A percentile compares a stretch with the other conserved stretches of the same genome.
These are phyloP conservation scores for Hippophae rhamnoides DNA, from an alignment of 306 rosid genomes.

Conservation along the genomic window DNA sequence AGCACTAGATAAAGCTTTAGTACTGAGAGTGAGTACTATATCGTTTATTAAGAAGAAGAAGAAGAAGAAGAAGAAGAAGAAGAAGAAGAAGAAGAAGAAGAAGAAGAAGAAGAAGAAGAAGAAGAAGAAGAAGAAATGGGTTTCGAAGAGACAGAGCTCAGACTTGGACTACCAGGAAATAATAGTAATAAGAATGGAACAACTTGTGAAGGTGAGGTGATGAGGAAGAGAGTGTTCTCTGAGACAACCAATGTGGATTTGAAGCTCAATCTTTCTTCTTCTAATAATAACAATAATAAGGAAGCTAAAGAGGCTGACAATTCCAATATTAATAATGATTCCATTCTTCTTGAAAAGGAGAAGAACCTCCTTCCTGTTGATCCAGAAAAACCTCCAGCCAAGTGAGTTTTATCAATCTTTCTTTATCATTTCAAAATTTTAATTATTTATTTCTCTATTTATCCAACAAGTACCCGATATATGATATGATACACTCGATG, in stretches of 20 bases:
- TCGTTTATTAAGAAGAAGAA: constrained; percentile 3
- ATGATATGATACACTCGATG: no score
- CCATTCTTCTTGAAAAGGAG: constrained; percentile 25
- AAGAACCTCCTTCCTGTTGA: constrained; percentile 42
- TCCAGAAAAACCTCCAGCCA: constrained; percentile 72
- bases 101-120: constrained; percentile 10
- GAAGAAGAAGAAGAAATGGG: constrained; percentile 21
- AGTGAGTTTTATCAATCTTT: constrained; percentile 33
- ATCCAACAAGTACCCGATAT: no score
- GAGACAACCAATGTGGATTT: constrained; percentile 37
- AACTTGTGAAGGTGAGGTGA: background rate
- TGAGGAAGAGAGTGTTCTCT: constrained; percentile 35
- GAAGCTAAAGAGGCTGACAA: constrained; percentile 1
- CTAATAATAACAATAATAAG: background rate
- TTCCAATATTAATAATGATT: constrained; percentile 21
- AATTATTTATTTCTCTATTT: no score
- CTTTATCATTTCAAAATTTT: background rate
- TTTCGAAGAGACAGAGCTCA: constrained; percentile 66
- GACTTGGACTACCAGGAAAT: constrained; percentile 62
- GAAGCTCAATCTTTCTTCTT: constrained; percentile 38
- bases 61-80: constrained; percentile 4
- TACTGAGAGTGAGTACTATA: constrained; percentile 23
- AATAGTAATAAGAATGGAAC: constrained; percentile 6
- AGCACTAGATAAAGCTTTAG: background rate
- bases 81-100: constrained; percentile 2